phyloP scores from a whole-genome alignment of 1,139 yeast species.

The Suzukiozyma palmioleophila region DNA sequence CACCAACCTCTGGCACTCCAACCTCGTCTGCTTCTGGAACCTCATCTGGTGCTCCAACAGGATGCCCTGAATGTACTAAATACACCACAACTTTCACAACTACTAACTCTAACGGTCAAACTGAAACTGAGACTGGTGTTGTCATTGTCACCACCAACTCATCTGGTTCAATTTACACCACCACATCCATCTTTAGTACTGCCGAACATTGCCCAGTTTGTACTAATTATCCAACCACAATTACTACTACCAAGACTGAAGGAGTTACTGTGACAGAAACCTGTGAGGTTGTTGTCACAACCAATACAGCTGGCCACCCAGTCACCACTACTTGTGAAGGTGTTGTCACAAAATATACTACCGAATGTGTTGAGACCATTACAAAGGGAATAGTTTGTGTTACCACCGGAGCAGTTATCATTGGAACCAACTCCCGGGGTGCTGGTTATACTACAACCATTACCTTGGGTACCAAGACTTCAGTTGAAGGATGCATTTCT shows the following conservation, averaged over 20 bases:
- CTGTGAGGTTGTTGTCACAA: slow-evolving; percentile 1
- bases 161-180: slow-evolving; percentile 4
- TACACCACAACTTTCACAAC: slow-evolving; percentile 3
- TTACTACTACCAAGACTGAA: slow-evolving; percentile 1
- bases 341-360: not conserved
- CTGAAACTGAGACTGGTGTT: slow-evolving; percentile 8
- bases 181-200: slow-evolving; percentile 3
- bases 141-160: slow-evolving; percentile 8
- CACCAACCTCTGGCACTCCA: too few species aligned
- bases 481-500: too few species aligned
- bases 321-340: not conserved
- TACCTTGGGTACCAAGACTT: not conserved
- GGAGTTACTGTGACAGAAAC: not conserved
- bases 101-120: slow-evolving; percentile 1
- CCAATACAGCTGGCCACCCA: not conserved
- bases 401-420: slow-evolving; percentile 3
- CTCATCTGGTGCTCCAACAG: slow-evolving; percentile 1
- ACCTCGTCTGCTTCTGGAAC: not conserved
- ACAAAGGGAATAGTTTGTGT: not conserved
- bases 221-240: slow-evolving; percentile 1
- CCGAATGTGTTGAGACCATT: not conserved
- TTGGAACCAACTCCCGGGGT: slow-evolving; percentile 3
- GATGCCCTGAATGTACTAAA: not conserved
- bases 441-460: slow-evolving; percentile 1
- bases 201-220: not conserved